Conservation (phyloP, 345 rosid genomes). For the Populus simonii region DNA sequence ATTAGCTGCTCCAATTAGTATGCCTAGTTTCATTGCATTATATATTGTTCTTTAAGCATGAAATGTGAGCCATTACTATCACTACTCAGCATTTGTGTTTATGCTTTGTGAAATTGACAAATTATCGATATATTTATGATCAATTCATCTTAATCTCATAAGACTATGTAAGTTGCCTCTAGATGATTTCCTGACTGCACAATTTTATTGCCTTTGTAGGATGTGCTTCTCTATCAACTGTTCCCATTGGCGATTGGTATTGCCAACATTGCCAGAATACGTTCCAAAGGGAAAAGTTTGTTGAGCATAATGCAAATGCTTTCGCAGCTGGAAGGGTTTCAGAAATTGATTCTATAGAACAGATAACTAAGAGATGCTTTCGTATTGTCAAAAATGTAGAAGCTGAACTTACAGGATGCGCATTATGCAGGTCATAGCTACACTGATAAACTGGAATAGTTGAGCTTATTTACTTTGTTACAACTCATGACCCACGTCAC, state of each 20-base stretch:
- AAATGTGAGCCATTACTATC: neutral
- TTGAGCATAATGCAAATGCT: constrained; percentile 69
- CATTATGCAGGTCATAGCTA: constrained; percentile 67
- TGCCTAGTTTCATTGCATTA: neutral
- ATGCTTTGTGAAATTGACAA: neutral
- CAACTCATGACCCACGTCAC: neutral
- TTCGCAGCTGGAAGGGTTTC: constrained; percentile 81
- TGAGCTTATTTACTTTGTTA: constrained; percentile 2
- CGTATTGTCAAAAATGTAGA: constrained; percentile 68
- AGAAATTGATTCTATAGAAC: constrained; percentile 79
- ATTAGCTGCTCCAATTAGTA: neutral
- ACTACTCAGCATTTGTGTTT: neutral
- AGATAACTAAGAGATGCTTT: constrained; percentile 79
- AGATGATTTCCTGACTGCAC: constrained; percentile 5
- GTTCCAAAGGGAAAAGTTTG: constrained; percentile 61
- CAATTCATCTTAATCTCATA: neutral
- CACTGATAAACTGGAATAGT: constrained; percentile 12
- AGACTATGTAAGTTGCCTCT: neutral
- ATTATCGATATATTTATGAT: neutral
- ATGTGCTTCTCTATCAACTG: constrained; percentile 59
- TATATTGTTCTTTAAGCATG: neutral
- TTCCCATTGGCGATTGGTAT: constrained; percentile 75
- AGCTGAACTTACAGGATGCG: constrained; percentile 73
- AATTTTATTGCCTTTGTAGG: constrained; percentile 47
- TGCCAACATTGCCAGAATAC: constrained; percentile 67